A percentile compares a stretch with the other conserved stretches of the same genome.
Conservation (phyloP, 169 alveolate genomes). For the Eimeria necatrix region DNA sequence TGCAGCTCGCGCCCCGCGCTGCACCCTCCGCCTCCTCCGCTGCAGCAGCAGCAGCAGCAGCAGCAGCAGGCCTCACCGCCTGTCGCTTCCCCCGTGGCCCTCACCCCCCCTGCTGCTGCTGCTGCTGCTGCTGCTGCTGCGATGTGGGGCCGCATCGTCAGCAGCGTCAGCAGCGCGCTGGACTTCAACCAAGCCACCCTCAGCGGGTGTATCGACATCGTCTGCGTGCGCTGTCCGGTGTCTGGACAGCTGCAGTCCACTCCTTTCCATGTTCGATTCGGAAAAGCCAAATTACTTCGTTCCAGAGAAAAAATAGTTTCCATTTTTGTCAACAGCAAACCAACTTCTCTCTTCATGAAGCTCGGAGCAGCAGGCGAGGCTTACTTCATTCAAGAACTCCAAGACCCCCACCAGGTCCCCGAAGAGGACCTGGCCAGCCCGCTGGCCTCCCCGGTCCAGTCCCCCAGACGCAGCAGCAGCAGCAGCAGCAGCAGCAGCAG, state of each 20-base stretch:
- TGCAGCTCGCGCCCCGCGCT: too few relatives aligned
- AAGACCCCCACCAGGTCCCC: conserved; percentile 61
- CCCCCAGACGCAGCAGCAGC: conserved; percentile 46
- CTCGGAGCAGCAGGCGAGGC: conserved; percentile 98
- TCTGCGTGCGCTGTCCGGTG: conserved; percentile 92
- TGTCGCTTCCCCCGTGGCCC: background rate
- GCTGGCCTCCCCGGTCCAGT: conserved; percentile 66
- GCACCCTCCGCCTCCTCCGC: background rate
- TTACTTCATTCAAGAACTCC: conserved; percentile 92
- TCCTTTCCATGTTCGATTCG: conserved; percentile 98
- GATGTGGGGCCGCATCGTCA: conserved; percentile 96
- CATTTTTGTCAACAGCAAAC: conserved; percentile 94
- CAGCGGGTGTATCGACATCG: conserved; percentile 96
- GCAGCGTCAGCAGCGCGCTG: conserved; percentile 93
- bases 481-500: conserved; percentile 39
- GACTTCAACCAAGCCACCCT: conserved; percentile 96
- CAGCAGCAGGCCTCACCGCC: background rate
- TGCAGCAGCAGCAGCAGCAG: background rate
- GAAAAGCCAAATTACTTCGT: conserved; percentile 96
- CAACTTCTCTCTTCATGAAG: conserved; percentile 94
- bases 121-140: background rate
- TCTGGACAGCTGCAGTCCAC: conserved; percentile 91
- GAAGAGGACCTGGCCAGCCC: conserved; percentile 78
- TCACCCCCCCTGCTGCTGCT: background rate
- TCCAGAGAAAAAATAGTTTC: conserved; percentile 95